phyloP scores from a whole-genome alignment of 2,329 filamentous ascomycete genomes.

The Fusarium udum region DNA sequence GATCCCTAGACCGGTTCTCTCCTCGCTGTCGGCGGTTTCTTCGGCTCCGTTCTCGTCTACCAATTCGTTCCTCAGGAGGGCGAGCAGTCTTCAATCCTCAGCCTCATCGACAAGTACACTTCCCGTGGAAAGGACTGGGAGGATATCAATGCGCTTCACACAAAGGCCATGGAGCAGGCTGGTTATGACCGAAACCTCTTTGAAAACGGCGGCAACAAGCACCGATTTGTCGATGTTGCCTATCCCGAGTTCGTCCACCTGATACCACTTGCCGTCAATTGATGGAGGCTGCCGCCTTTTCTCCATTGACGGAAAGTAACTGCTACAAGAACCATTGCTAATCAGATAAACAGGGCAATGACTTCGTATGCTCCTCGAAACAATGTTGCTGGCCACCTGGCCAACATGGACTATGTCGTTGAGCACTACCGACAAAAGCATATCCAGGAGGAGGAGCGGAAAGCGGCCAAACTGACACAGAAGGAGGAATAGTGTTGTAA shows the following conservation, averaged over 20 bases:
- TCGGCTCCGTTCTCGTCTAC: constrained; percentile 58
- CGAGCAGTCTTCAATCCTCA: constrained; percentile 57
- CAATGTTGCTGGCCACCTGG: constrained; percentile 63
- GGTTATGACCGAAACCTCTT: constrained; percentile 67
- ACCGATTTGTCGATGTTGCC: constrained; percentile 61
- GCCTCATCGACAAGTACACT: constrained; percentile 58
- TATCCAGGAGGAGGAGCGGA: constrained; percentile 64
- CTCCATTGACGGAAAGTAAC: not conserved
- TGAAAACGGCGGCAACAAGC: constrained; percentile 54
- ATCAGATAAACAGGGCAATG: constrained; percentile 55
- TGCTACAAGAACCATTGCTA: constrained; percentile 19
- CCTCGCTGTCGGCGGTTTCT: constrained; percentile 56
- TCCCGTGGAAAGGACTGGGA: constrained; percentile 61
- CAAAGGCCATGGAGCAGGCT: constrained; percentile 63
- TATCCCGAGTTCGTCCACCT: constrained; percentile 65
- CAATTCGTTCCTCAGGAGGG: constrained; percentile 61
- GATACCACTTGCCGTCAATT: not conserved
- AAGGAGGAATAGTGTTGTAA: constrained; percentile 48
- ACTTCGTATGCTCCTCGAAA: constrained; percentile 60
- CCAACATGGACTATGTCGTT: constrained; percentile 64
- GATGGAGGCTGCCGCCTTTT: not conserved
- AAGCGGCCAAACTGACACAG: constrained; percentile 59
- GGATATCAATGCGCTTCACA: constrained; percentile 62
- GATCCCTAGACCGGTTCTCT: constrained; percentile 59
- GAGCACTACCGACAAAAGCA: constrained; percentile 67